phyloP scores from a whole-genome alignment of 139 green algal species.

The Picochlorum sp. region DNA sequence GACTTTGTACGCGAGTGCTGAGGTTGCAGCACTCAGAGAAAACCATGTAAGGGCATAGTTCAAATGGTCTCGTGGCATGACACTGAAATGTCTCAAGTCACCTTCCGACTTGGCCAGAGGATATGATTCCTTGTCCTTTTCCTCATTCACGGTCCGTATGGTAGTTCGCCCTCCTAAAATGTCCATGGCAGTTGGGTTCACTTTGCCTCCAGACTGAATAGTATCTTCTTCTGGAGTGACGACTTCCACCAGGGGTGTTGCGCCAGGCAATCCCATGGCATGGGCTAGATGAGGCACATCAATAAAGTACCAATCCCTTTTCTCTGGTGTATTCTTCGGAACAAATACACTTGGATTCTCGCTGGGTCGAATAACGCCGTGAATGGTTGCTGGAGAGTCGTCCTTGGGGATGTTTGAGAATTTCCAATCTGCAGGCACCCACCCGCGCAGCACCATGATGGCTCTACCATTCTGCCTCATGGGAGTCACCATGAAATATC shows the following conservation, averaged over 20 bases:
- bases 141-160: background rate
- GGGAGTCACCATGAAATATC: conserved; percentile 62
- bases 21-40: conserved; percentile 28
- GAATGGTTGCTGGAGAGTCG: conserved; percentile 26
- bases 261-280: conserved; percentile 30
- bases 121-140: conserved; percentile 24
- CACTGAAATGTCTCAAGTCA: conserved; percentile 40
- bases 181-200: conserved; percentile 22
- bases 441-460: conserved; percentile 68
- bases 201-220: background rate
- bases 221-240: conserved; percentile 11
- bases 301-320: conserved; percentile 45
- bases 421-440: conserved; percentile 57
- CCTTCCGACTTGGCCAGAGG: conserved; percentile 39
- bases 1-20: conserved; percentile 23
- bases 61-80: conserved; percentile 59
- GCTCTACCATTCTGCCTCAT: conserved; percentile 27
- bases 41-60: conserved; percentile 64
- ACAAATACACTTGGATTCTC: conserved; percentile 63
- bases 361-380: conserved; percentile 49
- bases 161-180: conserved; percentile 16
- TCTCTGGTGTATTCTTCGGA: conserved; percentile 49
- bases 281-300: conserved; percentile 45
- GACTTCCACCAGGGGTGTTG: conserved; percentile 48
- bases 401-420: conserved; percentile 1